Evolutionary conservation across 2,329 filamentous ascomycete species (phyloP).

Genomic region (Trichoderma guizhouense): DNA sequence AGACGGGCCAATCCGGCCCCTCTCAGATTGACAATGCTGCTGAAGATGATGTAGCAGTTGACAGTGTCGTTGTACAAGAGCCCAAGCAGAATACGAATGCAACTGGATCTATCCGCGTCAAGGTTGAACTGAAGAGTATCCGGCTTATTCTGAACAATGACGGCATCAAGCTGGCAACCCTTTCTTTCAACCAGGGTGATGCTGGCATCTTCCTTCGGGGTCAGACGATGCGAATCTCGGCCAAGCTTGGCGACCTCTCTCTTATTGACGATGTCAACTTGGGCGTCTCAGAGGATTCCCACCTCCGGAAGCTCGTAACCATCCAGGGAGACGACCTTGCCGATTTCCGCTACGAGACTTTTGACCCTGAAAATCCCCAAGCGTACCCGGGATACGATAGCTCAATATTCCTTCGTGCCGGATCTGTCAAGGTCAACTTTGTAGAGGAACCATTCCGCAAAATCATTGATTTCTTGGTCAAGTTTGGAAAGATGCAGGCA

Average conservation of each 20-base stretch:
- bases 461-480: conserved; percentile 96
- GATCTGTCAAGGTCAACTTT: conserved; percentile 96
- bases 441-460: conserved; percentile 96
- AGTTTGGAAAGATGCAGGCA: conserved; percentile 99
- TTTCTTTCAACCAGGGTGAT: conserved; percentile 89
- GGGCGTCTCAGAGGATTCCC: conserved; percentile 76
- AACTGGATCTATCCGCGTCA: conserved; percentile 81
- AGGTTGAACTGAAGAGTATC: conserved; percentile 90
- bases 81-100: conserved; percentile 33
- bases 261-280: conserved; percentile 92
- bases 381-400: conserved; percentile 93
- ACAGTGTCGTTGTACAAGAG: conserved; percentile 33
- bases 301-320: conserved; percentile 80
- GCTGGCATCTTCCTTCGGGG: conserved; percentile 85
- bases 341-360: conserved; percentile 97
- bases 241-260: conserved; percentile 80
- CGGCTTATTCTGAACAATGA: conserved; percentile 95
- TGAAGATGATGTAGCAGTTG: conserved; percentile 38
- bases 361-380: conserved; percentile 65
- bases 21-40: conserved; percentile 27
- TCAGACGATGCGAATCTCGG: conserved; percentile 81
- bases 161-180: conserved; percentile 85
- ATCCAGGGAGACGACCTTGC: conserved; percentile 95
- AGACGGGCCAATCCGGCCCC: conserved; percentile 35
- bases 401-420: conserved; percentile 83